Evolutionary conservation across 768 basidiomycete genomes (phyloP).

Genomic region (Suillus paluster): DNA sequence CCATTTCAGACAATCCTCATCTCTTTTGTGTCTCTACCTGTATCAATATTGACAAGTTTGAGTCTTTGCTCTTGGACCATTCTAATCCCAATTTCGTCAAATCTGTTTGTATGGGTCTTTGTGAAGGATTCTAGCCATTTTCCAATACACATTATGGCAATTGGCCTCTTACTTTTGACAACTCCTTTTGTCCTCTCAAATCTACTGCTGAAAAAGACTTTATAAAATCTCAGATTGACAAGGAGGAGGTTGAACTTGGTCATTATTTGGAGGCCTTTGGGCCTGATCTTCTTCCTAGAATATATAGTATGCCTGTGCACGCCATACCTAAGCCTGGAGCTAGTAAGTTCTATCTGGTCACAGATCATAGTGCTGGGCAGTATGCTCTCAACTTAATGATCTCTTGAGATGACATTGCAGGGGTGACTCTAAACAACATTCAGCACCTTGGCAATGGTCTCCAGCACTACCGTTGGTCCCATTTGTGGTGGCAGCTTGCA

Average conservation of each 20-base stretch:
- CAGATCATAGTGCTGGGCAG: too few species aligned
- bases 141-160: conserved; percentile 16
- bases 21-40: conserved; percentile 30
- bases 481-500: too few species aligned
- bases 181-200: neutral
- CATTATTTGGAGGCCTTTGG: conserved; percentile 31
- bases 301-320: conserved; percentile 45
- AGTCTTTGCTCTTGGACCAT: conserved; percentile 25
- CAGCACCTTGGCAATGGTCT: too few species aligned
- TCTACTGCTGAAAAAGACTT: conserved; percentile 22
- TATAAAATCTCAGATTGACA: conserved; percentile 22
- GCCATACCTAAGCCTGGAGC: conserved; percentile 40
- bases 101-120: conserved; percentile 26
- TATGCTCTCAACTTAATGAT: too few species aligned
- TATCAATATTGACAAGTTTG: conserved; percentile 27
- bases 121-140: conserved; percentile 39
- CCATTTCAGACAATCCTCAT: conserved; percentile 10
- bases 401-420: too few species aligned
- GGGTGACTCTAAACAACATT: too few species aligned
- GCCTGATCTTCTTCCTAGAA: conserved; percentile 38
- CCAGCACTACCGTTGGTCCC: too few species aligned
- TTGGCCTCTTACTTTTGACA: conserved; percentile 6
- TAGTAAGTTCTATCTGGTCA: too few species aligned
- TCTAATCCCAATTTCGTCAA: conserved; percentile 35
- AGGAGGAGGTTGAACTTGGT: conserved; percentile 3